Evolutionary conservation across 1,284 basidiomycete genomes (phyloP), one percentile per base, ranked within the genome.

Genomic region (Neotropicomus parvogracilis): DNA sequence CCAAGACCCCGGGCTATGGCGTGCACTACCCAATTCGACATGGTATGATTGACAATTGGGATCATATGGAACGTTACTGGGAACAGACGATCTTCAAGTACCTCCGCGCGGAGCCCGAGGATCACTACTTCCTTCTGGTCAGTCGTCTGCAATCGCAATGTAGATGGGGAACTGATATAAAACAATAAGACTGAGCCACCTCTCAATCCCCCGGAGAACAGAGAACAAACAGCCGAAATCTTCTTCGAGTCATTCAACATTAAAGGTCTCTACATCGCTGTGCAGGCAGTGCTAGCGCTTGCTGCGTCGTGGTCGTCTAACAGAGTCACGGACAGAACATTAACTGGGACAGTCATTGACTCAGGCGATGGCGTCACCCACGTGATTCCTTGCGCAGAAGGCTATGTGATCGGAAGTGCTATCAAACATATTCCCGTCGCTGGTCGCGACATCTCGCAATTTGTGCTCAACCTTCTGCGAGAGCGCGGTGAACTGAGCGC

Each of bases 1-100:
- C 88, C 34, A 97, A 95, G 75, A 91, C 81, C 0, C 80, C 84
- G 38, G 91, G 82, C 58, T 99, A 99, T 72, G 87, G 90, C 34
- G 82, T 99, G 14, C 89, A 95, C 70, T 97, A 98, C 70, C 97
- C 97, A 19, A 98, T 99, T 65, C 83, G 91, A 48, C 97, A 99
- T 67, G 97, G 97, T 32, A 87, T 93, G 84, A 97, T 99, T 64
- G 97, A 99, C 58, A 98, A 99, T 67, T 99, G 97, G 97, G 97
- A 99, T 72, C 85, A 97, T 62, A 99, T 99, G 97, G 97, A 99
- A 70, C 79, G 97, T 10, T 99, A 95, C 72, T 99, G 95, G 97
- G 95, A 98, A 70, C 95, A 99, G 75, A 93, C 89, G 59, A 99
- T 99, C 80, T 99, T 99, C 85, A 99, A 99, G 74, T 99, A 99